Base-by-base conservation (phyloP, 2,329 filamentous ascomycete genomes). In the Orbilia ellipsospora region DNA sequence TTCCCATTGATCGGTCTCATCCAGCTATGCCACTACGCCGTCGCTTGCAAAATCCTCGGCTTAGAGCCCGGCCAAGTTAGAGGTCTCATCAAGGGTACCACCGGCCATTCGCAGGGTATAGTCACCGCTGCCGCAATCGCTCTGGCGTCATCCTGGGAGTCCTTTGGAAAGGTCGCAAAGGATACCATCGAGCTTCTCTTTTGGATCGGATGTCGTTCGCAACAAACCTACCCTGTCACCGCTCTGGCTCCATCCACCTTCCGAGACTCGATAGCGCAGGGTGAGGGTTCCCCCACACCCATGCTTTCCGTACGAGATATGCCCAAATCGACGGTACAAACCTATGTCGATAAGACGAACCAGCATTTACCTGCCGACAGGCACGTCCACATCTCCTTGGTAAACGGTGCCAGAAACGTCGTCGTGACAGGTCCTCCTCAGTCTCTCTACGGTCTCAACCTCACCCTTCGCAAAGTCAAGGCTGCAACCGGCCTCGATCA, bases 251-350 rank as follows among this genome's bases (percentile, higher is more conserved):
- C 95, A 0, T 92, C 89, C 52, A 92, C 94, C 81, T 87, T 99
- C 64, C 92, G 94, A 81, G 95, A 99, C 83, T 97, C 95, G 0
- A 87, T 93, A 78, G 94, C 97, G 81, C 90, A 95, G 82, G 94
- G 95, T 62, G 95, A 99, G 84, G 96, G 96, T n/a, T 88, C 87
- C 4, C 95, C 96, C 0, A 98, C 95, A 0, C 96, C 95, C 50
- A 99, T 99, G 95, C 85, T 99, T 78, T 98, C 95, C 80, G 96
- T 99, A 78, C 92, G 95, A 59, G 95, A 99, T 81, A 88, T 99
- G 28, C 91, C 94, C 0, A 89, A 91, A 80, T 88, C 90, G 51
- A 92, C 96, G 79, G 92, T 99, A 12, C 94, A 99, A 83, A 93
- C 94, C 83, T 94, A 98, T 84, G 96, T 99, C 79, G 91, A 98